Percentiles rank a stretch among this genome's conserved stretches.
Conservation (phyloP, 495 filamentous ascomycete genomes). For the Penicillium paradoxum region DNA sequence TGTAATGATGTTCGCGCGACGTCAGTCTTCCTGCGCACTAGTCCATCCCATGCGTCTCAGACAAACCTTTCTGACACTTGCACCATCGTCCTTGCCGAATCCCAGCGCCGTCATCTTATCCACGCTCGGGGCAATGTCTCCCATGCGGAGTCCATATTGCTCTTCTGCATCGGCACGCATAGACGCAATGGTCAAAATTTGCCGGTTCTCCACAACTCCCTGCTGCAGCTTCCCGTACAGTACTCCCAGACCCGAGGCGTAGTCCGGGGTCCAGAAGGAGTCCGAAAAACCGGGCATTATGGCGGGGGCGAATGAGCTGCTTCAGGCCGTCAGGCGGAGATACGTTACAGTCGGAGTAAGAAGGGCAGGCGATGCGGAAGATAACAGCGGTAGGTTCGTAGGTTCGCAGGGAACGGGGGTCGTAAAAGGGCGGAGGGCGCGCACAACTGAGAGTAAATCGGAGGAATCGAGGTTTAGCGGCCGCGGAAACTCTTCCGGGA, state of each 20-base stretch:
- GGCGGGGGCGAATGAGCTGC: constrained; percentile 8
- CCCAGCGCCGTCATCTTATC: constrained; percentile 73
- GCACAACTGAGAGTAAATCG: constrained; percentile 3
- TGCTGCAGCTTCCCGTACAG: constrained; percentile 97
- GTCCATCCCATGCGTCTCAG: neutral
- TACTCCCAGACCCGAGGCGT: constrained; percentile 88
- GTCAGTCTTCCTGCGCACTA: constrained; percentile 4
- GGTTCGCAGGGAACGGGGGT: neutral
- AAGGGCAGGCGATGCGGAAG: neutral
- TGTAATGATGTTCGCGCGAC: constrained; percentile 27
- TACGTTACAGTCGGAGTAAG: neutral
- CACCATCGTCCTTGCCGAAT: constrained; percentile 90
- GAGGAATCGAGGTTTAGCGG: neutral
- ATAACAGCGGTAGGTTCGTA: neutral
- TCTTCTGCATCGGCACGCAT: constrained; percentile 97
- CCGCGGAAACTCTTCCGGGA: constrained; percentile 3
- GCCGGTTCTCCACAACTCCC: constrained; percentile 89
- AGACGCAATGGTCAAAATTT: constrained; percentile 82
- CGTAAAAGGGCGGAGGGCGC: neutral
- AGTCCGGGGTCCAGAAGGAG: constrained; percentile 94
- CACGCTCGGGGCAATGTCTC: constrained; percentile 75
- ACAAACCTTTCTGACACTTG: constrained; percentile 86
- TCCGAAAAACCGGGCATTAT: constrained; percentile 84
- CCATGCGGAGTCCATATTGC: constrained; percentile 73
- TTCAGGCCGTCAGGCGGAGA: constrained; percentile 3